phyloP scores from a whole-genome alignment of 208 protist genomes.

The Entamoeba dispar region DNA sequence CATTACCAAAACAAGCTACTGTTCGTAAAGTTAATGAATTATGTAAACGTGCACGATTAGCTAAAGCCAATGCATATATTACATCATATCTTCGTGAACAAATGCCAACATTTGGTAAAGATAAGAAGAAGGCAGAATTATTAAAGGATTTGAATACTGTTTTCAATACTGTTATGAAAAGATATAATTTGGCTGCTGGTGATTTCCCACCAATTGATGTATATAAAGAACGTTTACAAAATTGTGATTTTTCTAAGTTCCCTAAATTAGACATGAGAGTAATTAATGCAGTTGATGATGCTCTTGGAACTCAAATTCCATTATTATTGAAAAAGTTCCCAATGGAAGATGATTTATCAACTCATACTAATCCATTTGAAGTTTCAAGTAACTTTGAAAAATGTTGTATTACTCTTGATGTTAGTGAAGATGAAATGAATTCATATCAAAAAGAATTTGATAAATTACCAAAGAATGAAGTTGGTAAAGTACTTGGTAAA shows the following conservation, averaged over 20 bases:
- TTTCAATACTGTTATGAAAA: neutral
- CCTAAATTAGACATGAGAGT: neutral
- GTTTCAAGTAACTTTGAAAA: neutral
- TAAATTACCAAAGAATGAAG: neutral
- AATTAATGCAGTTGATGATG: neutral
- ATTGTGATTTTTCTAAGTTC: neutral
- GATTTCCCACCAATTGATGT: neutral
- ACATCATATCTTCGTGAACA: conserved; percentile 41
- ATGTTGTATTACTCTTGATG: neutral
- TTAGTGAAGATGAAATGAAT: neutral
- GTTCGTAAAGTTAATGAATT: conserved; percentile 66
- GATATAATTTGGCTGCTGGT: neutral
- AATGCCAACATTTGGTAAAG: conserved; percentile 11
- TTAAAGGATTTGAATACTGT: neutral
- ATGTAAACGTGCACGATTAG: conserved; percentile 52
- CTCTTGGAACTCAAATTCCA: neutral
- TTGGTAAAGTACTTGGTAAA: neutral
- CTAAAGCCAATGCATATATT: conserved; percentile 56
- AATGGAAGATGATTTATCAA: neutral
- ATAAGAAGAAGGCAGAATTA: neutral
- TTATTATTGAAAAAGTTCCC: neutral
- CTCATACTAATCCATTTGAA: neutral
- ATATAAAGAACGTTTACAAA: neutral
- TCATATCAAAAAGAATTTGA: neutral
- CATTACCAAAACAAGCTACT: conserved; percentile 55